Evolutionary conservation across 148 eudicot species (phyloP), one percentile per base, ranked within the genome.

Genomic region (Dianthus caryophyllus): DNA sequence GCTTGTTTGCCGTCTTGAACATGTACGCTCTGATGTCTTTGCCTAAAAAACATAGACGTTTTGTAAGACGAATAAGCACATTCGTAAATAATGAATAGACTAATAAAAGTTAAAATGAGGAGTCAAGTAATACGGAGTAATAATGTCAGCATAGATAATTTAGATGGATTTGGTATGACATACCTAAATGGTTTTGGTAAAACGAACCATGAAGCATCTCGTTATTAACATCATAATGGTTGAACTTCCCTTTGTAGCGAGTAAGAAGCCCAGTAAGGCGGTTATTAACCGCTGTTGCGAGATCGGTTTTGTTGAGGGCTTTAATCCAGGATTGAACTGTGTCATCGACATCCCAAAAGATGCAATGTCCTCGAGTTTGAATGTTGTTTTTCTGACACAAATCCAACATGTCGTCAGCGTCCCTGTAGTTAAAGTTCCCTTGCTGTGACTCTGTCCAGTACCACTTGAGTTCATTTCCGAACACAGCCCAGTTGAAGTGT

Each of bases 131-230:
- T n/a, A n/a, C n/a, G n/a, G 38, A 33, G 38, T 33, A 33, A 33
- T 7, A 33, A 33, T n/a, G 38, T 33, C 7, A 33, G 38, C 38
- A 33, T 33, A 33, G 38, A 33, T 33, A 3, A 33, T 33, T 57
- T 39, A 57, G 21, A 57, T n/a, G 39, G 15, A n/a, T 33, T 17
- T 6, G 4, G 38, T 33, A 33, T 33, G 21, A 6, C 64, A 79
- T 83, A 26, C 98, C 98, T 53, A 94, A 49, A 41, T 55, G 83
- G 59, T 88, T 87, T 63, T 81, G 92, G 71, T 88, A 94, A 67
- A 79, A 94, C 4, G 98, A 94, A 0, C 98, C 98, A 43, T 94
- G 97, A 27, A 94, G 74, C 98, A 94, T 90, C 75, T 94, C 98
- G 16, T 94, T 94, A 75, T 94, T 94, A 76, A 94, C 97, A 43